Evolutionary conservation across 148 eudicot species (phyloP).

Genomic region (Nepenthes mirabilis): DNA sequence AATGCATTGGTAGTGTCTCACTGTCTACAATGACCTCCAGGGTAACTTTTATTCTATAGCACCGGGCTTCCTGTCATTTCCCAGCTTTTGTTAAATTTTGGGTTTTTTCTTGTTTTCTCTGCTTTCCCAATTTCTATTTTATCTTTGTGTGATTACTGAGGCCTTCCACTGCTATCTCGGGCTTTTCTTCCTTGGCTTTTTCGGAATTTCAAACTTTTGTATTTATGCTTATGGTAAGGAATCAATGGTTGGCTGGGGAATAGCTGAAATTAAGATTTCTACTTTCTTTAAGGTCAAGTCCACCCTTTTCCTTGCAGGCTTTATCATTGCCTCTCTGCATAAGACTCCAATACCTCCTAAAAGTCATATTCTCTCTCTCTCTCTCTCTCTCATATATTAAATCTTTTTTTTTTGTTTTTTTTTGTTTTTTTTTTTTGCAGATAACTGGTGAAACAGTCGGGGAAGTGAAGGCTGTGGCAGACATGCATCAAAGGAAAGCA

Average conservation of each 20-base stretch:
- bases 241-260: slow-evolving; percentile 34
- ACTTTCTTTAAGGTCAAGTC: slow-evolving; percentile 7
- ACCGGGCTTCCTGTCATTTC: slow-evolving; percentile 15
- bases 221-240: slow-evolving; percentile 16
- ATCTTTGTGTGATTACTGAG: slow-evolving; percentile 17
- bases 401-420: slow-evolving; percentile 2
- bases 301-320: slow-evolving; percentile 30
- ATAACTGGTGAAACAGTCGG: slow-evolving; percentile 98
- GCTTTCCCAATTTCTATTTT: slow-evolving; percentile 13
- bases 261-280: slow-evolving; percentile 12
- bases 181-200: slow-evolving; percentile 41
- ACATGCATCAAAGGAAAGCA: slow-evolving; percentile 99
- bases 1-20: slow-evolving; percentile 3
- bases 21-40: slow-evolving; percentile 10
- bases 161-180: slow-evolving; percentile 10
- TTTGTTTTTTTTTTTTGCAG: slow-evolving; percentile 31
- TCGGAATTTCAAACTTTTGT: slow-evolving; percentile 11
- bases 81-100: slow-evolving; percentile 4
- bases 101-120: slow-evolving; percentile 13
- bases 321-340: slow-evolving; percentile 64
- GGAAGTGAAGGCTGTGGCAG: slow-evolving; percentile 99
- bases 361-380: slow-evolving; percentile 6
- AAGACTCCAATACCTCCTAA: slow-evolving; percentile 16
- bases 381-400: neutral
- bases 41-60: slow-evolving; percentile 20